These are phyloP conservation scores for Metschnikowia rubicola DNA, from an alignment of 805 yeast species.

Conservation along the genomic window DNA sequence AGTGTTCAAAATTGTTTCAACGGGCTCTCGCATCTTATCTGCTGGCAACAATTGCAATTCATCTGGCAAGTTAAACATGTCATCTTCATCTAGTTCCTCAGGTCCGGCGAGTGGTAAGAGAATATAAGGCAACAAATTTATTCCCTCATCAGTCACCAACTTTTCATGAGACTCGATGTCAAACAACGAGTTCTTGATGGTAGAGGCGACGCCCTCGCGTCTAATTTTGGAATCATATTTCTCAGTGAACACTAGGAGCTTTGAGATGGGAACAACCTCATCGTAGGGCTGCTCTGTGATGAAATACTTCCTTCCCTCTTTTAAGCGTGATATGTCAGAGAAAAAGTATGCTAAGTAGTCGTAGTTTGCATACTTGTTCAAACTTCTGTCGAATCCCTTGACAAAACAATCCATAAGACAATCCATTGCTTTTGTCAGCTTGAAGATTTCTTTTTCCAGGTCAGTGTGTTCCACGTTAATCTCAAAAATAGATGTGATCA, in stretches of 20 bases:
- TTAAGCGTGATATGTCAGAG: constrained; percentile 82
- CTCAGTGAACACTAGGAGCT: constrained; percentile 78
- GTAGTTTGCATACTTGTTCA: constrained; percentile 69
- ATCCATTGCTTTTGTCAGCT: constrained; percentile 59
- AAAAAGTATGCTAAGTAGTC: constrained; percentile 86
- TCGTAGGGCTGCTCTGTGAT: constrained; percentile 71
- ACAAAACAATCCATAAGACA: constrained; percentile 87
- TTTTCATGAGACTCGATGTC: constrained; percentile 66
- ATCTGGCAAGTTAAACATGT: constrained; percentile 82
- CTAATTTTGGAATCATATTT: constrained; percentile 72
- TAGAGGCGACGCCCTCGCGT: constrained; percentile 89
- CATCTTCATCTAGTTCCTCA: constrained; percentile 74
- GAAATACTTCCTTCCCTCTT: constrained; percentile 72
- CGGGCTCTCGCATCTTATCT: constrained; percentile 75
- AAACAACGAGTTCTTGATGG: constrained; percentile 85
- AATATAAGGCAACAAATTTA: constrained; percentile 77
- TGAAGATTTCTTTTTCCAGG: constrained; percentile 49
- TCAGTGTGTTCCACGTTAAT: constrained; percentile 29
- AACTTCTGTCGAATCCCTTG: constrained; percentile 68
- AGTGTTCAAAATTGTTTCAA: constrained; percentile 56
- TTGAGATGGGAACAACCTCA: constrained; percentile 73
- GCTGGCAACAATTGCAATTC: constrained; percentile 76
- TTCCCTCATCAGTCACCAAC: constrained; percentile 56
- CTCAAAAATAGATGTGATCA: constrained; percentile 51
- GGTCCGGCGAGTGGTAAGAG: constrained; percentile 80